Conservation (phyloP, 768 basidiomycete species). For the Amanita thiersii region DNA sequence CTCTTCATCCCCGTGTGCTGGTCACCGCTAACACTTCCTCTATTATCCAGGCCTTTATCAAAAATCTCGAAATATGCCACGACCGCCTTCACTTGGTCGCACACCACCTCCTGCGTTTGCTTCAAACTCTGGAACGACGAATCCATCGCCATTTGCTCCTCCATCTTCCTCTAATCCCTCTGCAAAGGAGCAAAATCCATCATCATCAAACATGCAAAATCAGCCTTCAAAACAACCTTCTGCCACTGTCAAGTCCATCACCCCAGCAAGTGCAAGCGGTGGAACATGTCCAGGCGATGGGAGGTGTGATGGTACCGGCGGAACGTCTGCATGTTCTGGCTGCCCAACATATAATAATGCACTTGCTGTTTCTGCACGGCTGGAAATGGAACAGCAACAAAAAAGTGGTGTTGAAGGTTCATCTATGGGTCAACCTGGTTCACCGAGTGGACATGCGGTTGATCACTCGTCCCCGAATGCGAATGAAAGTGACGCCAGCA, state of each 20-base stretch:
- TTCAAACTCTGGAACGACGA: constrained; percentile 17
- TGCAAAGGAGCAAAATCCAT: constrained; percentile 15
- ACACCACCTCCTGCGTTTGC: constrained; percentile 24
- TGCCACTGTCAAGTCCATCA: too few relatives aligned
- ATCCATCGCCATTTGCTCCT: constrained; percentile 24
- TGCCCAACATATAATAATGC: constrained; percentile 97
- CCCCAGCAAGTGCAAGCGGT: constrained; percentile 13
- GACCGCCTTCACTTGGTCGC: constrained; percentile 51
- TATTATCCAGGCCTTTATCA: constrained; percentile 65
- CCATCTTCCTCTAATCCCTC: constrained; percentile 12
- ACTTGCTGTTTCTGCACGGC: constrained; percentile 34
- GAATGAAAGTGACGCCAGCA: constrained; percentile 12
- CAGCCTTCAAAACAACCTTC: constrained; percentile 8
- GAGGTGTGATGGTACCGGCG: constrained; percentile 95
- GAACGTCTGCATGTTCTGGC: constrained; percentile 85
- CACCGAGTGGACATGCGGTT: constrained; percentile 3
- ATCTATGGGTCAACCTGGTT: constrained; percentile 10
- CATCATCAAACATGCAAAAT: constrained; percentile 13
- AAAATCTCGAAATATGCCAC: constrained; percentile 73
- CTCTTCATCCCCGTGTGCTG: constrained; percentile 17
- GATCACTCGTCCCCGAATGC: constrained; percentile 11
- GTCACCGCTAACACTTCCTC: constrained; percentile 17
- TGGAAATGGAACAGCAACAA: constrained; percentile 30
- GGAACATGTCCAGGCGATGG: constrained; percentile 99
- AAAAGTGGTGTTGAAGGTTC: constrained; percentile 16